phyloP scores from a whole-genome alignment of 495 filamentous ascomycete species.

The Talaromyces liani region DNA sequence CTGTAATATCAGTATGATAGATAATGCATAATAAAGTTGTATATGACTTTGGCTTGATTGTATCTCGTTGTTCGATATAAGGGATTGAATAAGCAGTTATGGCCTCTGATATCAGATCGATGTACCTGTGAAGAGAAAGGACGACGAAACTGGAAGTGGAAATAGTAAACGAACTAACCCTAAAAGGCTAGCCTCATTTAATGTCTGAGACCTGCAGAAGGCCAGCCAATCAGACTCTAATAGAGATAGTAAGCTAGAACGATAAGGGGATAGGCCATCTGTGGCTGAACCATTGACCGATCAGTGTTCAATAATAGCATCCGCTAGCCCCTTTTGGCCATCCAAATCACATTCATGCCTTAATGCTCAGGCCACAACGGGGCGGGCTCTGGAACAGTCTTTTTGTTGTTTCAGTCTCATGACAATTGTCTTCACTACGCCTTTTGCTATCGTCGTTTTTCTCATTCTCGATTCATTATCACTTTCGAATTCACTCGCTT shows the following conservation, averaged over 20 bases:
- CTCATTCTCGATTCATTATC: not conserved
- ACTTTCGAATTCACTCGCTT: not conserved
- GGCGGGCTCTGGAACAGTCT: constrained; percentile 2
- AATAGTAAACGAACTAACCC: not conserved
- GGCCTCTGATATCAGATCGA: too few species aligned
- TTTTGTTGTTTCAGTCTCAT: constrained; percentile 11
- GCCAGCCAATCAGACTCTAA: not conserved
- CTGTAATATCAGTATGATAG: not conserved
- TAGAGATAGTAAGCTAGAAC: not conserved
- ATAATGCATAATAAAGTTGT: not conserved
- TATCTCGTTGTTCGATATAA: not conserved
- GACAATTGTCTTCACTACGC: not conserved
- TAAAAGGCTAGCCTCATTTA: not conserved
- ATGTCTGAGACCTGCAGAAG: constrained; percentile 8
- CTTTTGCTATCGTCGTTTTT: not conserved
- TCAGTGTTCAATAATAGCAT: constrained; percentile 4
- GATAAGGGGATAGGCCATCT: not conserved
- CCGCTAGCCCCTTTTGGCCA: not conserved
- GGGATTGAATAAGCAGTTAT: not conserved
- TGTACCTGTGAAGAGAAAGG: too few species aligned
- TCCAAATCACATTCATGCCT: not conserved
- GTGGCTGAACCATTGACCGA: not conserved
- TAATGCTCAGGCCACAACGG: not conserved
- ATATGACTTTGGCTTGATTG: not conserved
- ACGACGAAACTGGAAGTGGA: too few species aligned